Evolutionary conservation across 257 asterid species (phyloP).

Genomic region (Jacaranda mimosifolia): DNA sequence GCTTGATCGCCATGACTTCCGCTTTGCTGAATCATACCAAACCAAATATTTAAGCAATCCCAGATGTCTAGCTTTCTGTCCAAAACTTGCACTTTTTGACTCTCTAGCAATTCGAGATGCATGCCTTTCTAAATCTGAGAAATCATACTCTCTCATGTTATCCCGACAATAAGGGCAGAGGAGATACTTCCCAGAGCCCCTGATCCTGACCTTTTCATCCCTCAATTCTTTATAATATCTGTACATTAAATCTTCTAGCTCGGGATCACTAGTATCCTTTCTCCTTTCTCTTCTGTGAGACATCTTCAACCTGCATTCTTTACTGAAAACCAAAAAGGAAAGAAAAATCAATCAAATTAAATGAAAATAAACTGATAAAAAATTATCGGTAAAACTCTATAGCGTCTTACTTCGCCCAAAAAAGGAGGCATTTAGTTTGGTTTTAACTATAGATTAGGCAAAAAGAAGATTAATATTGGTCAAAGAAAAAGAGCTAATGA

Average conservation of each 20-base stretch:
- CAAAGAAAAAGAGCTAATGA: too few relatives aligned
- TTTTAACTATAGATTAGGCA: neutral
- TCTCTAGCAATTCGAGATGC: constrained; percentile 70
- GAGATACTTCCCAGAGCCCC: constrained; percentile 55
- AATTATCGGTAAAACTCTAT: neutral
- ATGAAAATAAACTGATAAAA: neutral
- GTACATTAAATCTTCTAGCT: constrained; percentile 59
- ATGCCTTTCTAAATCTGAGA: constrained; percentile 68
- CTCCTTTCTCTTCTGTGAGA: constrained; percentile 52
- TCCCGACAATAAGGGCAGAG: constrained; percentile 73
- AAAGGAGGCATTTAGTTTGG: constrained; percentile 16
- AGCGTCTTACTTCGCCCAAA: neutral
- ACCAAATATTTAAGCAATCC: constrained; percentile 75
- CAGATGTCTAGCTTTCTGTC: constrained; percentile 72
- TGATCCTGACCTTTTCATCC: constrained; percentile 55
- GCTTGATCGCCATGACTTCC: constrained; percentile 34
- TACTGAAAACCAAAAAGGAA: constrained; percentile 11
- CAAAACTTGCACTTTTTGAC: constrained; percentile 66
- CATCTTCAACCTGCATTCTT: constrained; percentile 55
- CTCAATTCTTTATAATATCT: constrained; percentile 64
- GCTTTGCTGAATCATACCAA: constrained; percentile 46
- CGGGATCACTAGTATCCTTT: constrained; percentile 37
- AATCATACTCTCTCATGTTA: constrained; percentile 54
- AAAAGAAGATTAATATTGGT: too few relatives aligned
- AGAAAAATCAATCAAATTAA: constrained; percentile 3